Conservation (phyloP, 257 asterid species). For the Solanum chmielewskii region DNA sequence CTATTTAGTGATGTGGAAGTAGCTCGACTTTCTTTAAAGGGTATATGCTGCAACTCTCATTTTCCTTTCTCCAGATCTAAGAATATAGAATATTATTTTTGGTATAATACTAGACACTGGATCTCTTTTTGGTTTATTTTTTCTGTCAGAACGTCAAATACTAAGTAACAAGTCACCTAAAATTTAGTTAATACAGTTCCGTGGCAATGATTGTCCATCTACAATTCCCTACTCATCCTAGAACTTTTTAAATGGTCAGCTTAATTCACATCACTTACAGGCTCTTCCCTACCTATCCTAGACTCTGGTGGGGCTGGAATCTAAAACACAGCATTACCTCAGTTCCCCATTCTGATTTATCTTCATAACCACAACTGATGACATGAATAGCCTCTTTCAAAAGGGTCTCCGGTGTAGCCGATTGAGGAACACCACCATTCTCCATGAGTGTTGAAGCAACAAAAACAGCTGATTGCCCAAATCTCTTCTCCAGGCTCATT, state of each 20-base stretch:
- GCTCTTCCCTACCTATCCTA: background rate
- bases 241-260: background rate
- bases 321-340: constrained; percentile 38
- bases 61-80: background rate
- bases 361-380: constrained; percentile 99
- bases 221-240: background rate
- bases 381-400: constrained; percentile 98
- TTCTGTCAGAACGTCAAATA: background rate
- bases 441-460: constrained; percentile 96
- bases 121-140: background rate
- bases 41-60: background rate
- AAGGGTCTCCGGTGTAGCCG: constrained; percentile 90
- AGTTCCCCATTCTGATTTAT: constrained; percentile 95
- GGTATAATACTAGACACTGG: background rate
- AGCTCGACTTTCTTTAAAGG: background rate
- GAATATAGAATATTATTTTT: background rate
- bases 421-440: constrained; percentile 94
- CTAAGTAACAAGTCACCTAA: background rate
- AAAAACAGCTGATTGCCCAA: constrained; percentile 94
- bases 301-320: background rate
- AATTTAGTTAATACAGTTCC: background rate
- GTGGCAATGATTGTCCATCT: background rate
- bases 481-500: constrained; percentile 93
- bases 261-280: background rate
- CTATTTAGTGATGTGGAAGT: background rate